Conservation (phyloP, 495 filamentous ascomycete species). For the Aspergillus coremiiformis region DNA sequence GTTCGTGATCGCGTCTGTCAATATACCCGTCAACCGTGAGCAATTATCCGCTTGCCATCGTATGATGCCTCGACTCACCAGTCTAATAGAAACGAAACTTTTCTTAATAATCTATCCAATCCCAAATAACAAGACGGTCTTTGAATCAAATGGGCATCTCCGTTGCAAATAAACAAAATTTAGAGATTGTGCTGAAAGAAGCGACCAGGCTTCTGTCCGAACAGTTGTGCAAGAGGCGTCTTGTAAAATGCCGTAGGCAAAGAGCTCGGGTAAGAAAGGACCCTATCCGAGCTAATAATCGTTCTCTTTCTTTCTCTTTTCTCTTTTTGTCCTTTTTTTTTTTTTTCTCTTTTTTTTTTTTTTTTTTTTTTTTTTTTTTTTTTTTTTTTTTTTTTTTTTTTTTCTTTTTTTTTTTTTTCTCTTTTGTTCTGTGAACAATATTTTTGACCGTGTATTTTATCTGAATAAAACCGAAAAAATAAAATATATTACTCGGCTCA, state of each 20-base stretch:
- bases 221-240: slow-evolving; percentile 8
- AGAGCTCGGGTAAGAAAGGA: not conserved
- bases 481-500: not conserved
- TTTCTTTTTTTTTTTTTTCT: too few species aligned
- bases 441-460: slow-evolving; percentile 7
- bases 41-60: not conserved
- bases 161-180: slow-evolving; percentile 2
- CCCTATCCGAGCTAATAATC: not conserved
- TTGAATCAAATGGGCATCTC: slow-evolving; percentile 14
- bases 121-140: slow-evolving; percentile 12
- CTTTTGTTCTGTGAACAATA: too few species aligned
- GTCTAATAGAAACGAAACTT: slow-evolving; percentile 22
- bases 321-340: slow-evolving; percentile 3
- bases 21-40: slow-evolving; percentile 3
- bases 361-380: slow-evolving; percentile 1
- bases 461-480: not conserved
- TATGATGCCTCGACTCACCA: slow-evolving; percentile 17
- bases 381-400: not conserved
- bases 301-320: not conserved
- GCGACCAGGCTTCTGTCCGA: slow-evolving; percentile 33
- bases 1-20: slow-evolving; percentile 26
- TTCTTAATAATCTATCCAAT: slow-evolving; percentile 23
- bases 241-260: slow-evolving; percentile 14
- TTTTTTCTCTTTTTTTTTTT: slow-evolving; percentile 4
- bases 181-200: slow-evolving; percentile 14